These are phyloP conservation scores for Aphanomyces invadans DNA, from an alignment of 352 stramenopile genomes.

Conservation along the genomic window DNA sequence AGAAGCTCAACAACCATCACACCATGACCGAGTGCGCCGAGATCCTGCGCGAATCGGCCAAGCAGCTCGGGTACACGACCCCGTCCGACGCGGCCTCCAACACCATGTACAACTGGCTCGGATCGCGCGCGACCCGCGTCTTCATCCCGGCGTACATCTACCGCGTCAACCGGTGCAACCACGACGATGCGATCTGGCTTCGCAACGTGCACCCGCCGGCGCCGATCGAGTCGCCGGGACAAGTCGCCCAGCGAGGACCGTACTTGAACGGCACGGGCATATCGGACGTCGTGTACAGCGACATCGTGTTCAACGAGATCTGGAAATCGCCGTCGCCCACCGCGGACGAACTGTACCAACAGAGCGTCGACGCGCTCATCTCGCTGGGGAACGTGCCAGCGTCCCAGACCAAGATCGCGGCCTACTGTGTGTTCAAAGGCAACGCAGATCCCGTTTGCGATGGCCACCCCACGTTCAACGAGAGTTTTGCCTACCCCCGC, in stretches of 20 bases:
- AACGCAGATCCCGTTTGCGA: background rate
- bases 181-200: background rate
- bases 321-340: conserved; percentile 24
- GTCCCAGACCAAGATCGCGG: background rate
- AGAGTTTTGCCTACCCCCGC: conserved; percentile 34
- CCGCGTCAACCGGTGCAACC: conserved; percentile 16
- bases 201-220: conserved; percentile 8
- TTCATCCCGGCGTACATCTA: conserved; percentile 7
- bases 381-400: background rate
- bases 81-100: background rate
- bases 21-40: background rate
- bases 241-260: background rate
- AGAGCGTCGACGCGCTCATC: conserved; percentile 55
- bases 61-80: background rate
- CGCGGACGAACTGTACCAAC: conserved; percentile 46
- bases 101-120: background rate
- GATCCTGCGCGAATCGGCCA: background rate
- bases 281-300: conserved; percentile 17
- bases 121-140: background rate
- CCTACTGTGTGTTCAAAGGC: background rate
- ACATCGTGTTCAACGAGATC: conserved; percentile 24
- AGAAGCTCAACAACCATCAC: background rate
- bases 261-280: background rate
- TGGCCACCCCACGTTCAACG: too few species aligned
- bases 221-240: conserved; percentile 13